Evolutionary conservation across 768 basidiomycete species (phyloP).

Genomic region (Trametes gibbosa): DNA sequence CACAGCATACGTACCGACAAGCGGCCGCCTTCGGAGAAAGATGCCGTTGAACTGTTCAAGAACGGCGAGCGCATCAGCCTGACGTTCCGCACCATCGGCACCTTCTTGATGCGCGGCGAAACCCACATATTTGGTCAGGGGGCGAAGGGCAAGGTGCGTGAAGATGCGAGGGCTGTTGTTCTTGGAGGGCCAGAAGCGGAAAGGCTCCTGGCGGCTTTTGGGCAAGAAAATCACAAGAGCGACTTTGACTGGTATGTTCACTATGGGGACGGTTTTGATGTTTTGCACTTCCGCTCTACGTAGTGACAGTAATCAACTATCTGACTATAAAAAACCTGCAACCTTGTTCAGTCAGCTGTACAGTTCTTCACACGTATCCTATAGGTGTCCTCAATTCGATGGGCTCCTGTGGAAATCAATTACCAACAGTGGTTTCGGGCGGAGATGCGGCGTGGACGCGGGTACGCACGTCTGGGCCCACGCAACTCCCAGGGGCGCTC

Average conservation of each 20-base stretch:
- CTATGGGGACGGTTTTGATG: slow-evolving; percentile 71
- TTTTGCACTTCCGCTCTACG: slow-evolving; percentile 43
- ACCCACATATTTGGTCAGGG: slow-evolving; percentile 71
- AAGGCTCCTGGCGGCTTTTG: slow-evolving; percentile 60
- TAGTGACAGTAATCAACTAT: not conserved
- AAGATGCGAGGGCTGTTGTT: slow-evolving; percentile 52
- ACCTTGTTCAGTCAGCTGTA: not conserved
- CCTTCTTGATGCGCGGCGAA: slow-evolving; percentile 56
- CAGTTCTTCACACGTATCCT: no score
- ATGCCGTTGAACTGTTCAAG: slow-evolving; percentile 49
- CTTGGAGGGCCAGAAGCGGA: slow-evolving; percentile 48
- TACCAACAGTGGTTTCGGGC: no score
- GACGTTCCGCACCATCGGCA: slow-evolving; percentile 78
- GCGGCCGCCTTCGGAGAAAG: slow-evolving; percentile 53
- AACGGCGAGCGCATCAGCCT: slow-evolving; percentile 73
- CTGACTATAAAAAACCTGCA: no score
- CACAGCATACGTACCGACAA: slow-evolving; percentile 79
- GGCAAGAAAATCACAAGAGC: slow-evolving; percentile 67
- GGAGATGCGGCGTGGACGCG: no score
- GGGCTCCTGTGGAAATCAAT: no score
- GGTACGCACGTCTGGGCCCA: no score
- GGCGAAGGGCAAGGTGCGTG: slow-evolving; percentile 58
- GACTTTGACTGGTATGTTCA: slow-evolving; percentile 66
- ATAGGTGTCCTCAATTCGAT: no score
- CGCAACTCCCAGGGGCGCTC: no score